Conservation (phyloP, 2,329 filamentous ascomycete species). For the Pseudogymnoascus pannorum region DNA sequence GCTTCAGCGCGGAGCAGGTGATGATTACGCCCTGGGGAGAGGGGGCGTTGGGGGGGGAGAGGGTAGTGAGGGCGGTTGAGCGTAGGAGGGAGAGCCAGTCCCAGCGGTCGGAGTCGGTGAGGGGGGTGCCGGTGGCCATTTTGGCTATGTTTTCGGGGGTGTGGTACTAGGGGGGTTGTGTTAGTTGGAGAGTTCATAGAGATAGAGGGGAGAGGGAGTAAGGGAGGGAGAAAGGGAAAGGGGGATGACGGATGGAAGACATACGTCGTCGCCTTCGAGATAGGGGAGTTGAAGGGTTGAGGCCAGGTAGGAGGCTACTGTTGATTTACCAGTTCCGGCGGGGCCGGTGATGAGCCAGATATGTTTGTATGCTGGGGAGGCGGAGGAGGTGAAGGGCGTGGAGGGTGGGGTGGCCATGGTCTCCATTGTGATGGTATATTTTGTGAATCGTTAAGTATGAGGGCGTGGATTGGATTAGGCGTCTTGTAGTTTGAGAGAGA, state of each 20-base stretch:
- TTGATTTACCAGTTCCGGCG: slow-evolving; percentile 73
- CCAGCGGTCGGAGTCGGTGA: slow-evolving; percentile 93
- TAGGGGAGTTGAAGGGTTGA: slow-evolving; percentile 58
- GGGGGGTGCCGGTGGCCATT: slow-evolving; percentile 75
- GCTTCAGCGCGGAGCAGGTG: slow-evolving; percentile 92
- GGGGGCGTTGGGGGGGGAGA: slow-evolving; percentile 40
- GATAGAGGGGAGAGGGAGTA: not conserved
- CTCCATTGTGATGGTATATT: not conserved
- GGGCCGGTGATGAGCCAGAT: slow-evolving; percentile 78
- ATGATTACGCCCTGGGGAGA: slow-evolving; percentile 70
- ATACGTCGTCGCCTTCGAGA: slow-evolving; percentile 71
- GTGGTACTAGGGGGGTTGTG: slow-evolving; percentile 54
- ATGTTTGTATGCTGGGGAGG: slow-evolving; percentile 35
- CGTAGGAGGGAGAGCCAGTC: slow-evolving; percentile 85
- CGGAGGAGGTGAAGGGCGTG: not conserved
- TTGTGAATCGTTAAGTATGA: not conserved
- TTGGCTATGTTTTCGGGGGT: slow-evolving; percentile 77
- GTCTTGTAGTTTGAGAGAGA: not conserved
- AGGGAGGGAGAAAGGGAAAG: no score
- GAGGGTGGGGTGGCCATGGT: not conserved
- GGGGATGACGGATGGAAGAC: no score
- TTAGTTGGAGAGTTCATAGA: slow-evolving; percentile 10
- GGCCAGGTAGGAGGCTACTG: slow-evolving; percentile 60
- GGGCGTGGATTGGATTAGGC: not conserved
- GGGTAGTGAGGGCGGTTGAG: slow-evolving; percentile 53